Evolutionary conservation across 2,329 filamentous ascomycete genomes (phyloP), one percentile per base, ranked within the genome.

Genomic region (Cercospora zeae-maydis): DNA sequence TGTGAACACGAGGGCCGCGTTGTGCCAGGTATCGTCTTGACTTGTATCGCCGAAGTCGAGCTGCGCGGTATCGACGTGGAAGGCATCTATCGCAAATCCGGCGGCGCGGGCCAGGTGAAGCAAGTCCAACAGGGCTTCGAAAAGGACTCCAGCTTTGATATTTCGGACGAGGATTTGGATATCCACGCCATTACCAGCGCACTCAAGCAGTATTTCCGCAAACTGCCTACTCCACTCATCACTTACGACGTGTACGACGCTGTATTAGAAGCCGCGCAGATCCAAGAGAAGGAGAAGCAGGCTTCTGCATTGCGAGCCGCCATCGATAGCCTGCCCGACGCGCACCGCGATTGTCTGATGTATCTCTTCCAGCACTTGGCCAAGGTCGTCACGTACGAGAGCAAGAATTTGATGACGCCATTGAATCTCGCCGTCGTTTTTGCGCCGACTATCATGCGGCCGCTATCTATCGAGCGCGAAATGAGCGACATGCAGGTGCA

Each of bases 341-440:
- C 89, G 58, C 95, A 99, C 76, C 86, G 88, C 49, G 92, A 96
- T 74, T 93, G 91, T 68, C 85, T 99, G 7, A 92, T 96, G 75
- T 97, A 96, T 75, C 82, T 99, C 65, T 88, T 98, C 75, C 95
- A 96, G 82, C 95, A 99, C 80, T 83, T 99, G 70, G 89, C 88
- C 69, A 86, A 92, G 64, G 93, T 99, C 39, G 90, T 96, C 62
- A 83, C 87, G 70, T 86, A 90, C 67, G 90, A 96, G 74, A 84
- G 84, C 39, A 90, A 96, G 75, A 98, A 98, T 74, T 77, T 97
- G 76, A 99, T 99, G 95, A 96, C 92, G 24, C 91, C 93, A 61
- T 91, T 96, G 78, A 99, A 99, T 74, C 80, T 98, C 65, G 92
- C 95, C 3, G 95, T 99, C 45, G 95, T 99, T 37, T 99, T 99